phyloP scores from a whole-genome alignment of 2,329 filamentous ascomycete species.

The Botrytis sinoallii region DNA sequence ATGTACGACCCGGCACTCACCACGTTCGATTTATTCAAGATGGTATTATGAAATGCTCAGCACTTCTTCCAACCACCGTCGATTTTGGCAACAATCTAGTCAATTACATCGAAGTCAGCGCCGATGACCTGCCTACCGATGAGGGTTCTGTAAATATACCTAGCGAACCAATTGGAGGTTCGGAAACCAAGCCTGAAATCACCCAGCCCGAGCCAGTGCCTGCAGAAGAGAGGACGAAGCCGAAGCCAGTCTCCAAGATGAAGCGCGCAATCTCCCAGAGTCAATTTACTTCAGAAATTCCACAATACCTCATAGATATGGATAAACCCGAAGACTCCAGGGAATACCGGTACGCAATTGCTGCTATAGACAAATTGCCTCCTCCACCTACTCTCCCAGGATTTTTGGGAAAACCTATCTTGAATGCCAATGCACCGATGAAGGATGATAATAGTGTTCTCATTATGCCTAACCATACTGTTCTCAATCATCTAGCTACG shows the following conservation, averaged over 20 bases:
- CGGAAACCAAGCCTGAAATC: constrained; percentile 14
- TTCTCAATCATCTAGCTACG: constrained; percentile 92
- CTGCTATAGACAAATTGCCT: constrained; percentile 74
- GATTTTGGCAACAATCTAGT: constrained; percentile 98
- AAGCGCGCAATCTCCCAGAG: constrained; percentile 55
- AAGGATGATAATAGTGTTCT: constrained; percentile 98
- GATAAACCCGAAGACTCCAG: constrained; percentile 79
- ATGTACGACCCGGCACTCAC: constrained; percentile 88
- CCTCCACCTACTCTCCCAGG: constrained; percentile 82
- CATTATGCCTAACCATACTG: constrained; percentile 95
- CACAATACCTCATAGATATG: constrained; percentile 80
- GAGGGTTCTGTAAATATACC: constrained; percentile 22
- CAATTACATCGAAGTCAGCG: constrained; percentile 93
- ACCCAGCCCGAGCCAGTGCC: constrained; percentile 34
- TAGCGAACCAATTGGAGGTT: constrained; percentile 23
- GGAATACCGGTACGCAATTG: constrained; percentile 69
- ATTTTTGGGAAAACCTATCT: constrained; percentile 89
- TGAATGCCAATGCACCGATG: constrained; percentile 87
- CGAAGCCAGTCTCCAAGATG: constrained; percentile 45
- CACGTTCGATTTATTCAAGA: constrained; percentile 96
- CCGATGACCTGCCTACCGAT: constrained; percentile 60
- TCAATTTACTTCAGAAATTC: constrained; percentile 70
- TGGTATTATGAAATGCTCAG: constrained; percentile 85
- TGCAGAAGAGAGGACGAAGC: constrained; percentile 39
- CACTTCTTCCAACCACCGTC: constrained; percentile 86